Evolutionary conservation across 2,329 filamentous ascomycete species (phyloP).

Genomic region (Trichoderma sp.): DNA sequence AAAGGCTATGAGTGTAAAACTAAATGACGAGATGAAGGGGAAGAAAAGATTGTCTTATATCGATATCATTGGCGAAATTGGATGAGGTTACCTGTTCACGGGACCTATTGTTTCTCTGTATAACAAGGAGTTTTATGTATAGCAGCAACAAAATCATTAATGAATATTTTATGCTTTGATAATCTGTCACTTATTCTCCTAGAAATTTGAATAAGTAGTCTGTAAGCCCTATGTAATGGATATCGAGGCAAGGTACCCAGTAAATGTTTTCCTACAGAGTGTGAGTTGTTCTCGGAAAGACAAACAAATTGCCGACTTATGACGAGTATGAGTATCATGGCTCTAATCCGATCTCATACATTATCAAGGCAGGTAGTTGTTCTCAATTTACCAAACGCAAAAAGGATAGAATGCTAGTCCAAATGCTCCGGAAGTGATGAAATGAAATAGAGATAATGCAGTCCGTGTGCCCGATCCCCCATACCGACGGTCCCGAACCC

Average conservation of each 20-base stretch:
- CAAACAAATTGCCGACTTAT: not conserved
- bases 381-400: not conserved
- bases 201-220: not conserved
- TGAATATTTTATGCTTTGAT: not conserved
- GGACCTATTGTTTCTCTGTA: not conserved
- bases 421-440: not conserved
- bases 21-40: not conserved
- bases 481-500: constrained; percentile 14
- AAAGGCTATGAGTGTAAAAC: not conserved
- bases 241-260: not conserved
- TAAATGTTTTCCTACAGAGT: not conserved
- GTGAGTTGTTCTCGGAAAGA: not conserved
- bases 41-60: constrained; percentile 1
- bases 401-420: not conserved
- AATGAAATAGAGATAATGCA: not conserved
- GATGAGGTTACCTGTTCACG: not conserved
- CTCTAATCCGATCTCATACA: not conserved
- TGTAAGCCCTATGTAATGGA: not conserved
- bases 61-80: not conserved
- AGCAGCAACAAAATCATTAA: not conserved
- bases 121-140: not conserved
- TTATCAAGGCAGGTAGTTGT: not conserved
- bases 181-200: not conserved
- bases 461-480: constrained; percentile 2
- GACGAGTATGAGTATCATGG: not conserved